Evolutionary conservation across 2,329 filamentous ascomycete genomes (phyloP).

Genomic region (Aspergillus cejpii): DNA sequence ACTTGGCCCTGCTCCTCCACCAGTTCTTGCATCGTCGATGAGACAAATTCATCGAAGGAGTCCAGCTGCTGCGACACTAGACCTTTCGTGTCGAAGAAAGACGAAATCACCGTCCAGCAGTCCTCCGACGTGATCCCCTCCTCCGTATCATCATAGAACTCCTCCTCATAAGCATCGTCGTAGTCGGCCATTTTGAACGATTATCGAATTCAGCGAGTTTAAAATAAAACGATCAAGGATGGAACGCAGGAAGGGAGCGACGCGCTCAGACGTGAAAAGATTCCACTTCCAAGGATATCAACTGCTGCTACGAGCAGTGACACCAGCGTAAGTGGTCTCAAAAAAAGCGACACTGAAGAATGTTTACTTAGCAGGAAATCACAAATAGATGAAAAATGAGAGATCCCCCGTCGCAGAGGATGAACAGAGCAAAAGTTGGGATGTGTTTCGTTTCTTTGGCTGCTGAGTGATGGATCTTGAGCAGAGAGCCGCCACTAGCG

Average conservation of each 20-base stretch:
- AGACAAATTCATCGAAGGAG: constrained; percentile 95
- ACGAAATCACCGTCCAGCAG: constrained; percentile 95
- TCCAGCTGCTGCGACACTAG: constrained; percentile 96
- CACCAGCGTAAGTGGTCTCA: constrained; percentile 1
- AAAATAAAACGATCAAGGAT: constrained; percentile 3
- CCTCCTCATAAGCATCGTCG: constrained; percentile 61
- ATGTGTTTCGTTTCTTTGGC: constrained; percentile 16
- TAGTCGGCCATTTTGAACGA: constrained; percentile 48
- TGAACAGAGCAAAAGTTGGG: constrained; percentile 19
- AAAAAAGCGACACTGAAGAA: constrained; percentile 2
- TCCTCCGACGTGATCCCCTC: constrained; percentile 89
- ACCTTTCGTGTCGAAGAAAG: constrained; percentile 94
- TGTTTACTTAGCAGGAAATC: constrained; percentile 18
- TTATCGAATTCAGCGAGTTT: constrained; percentile 9
- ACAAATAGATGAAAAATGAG: constrained; percentile 23
- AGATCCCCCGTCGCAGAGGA: constrained; percentile 22
- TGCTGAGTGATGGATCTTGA: constrained; percentile 27
- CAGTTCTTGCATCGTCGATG: constrained; percentile 87
- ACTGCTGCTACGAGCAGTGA: constrained; percentile 9
- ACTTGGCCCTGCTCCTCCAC: constrained; percentile 87
- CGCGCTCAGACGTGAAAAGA: constrained; percentile 20
- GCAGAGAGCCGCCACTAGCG: constrained; percentile 28
- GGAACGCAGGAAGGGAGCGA: constrained; percentile 23
- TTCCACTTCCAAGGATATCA: constrained; percentile 12
- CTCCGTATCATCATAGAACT: constrained; percentile 60